Conservation (phyloP, 371 early-diverging fungal genomes). For the Syncephalastrum monosporum region DNA sequence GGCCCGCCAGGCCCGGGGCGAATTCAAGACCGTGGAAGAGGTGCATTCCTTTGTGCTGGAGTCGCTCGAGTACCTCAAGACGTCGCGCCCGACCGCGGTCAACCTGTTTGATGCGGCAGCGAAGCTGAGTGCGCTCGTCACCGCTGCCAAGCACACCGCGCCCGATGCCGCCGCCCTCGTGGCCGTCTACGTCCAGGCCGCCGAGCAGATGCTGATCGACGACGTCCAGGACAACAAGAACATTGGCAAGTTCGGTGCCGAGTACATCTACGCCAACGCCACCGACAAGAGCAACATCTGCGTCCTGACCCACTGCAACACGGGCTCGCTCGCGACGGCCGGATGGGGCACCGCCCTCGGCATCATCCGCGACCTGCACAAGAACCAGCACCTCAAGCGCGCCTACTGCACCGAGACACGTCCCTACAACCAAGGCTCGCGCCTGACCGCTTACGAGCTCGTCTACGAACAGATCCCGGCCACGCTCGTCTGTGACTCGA, state of each 20-base stretch:
- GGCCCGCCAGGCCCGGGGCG: slow-evolving; percentile 26
- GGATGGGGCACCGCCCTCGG: slow-evolving; percentile 89
- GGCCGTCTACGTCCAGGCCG: slow-evolving; percentile 64
- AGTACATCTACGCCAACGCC: slow-evolving; percentile 52
- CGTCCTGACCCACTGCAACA: slow-evolving; percentile 96
- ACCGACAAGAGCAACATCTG: slow-evolving; percentile 45
- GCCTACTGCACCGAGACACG: slow-evolving; percentile 95
- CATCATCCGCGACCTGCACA: slow-evolving; percentile 82
- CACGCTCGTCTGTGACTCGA: slow-evolving; percentile 89
- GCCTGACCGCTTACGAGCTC: slow-evolving; percentile 94
- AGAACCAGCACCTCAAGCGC: slow-evolving; percentile 58
- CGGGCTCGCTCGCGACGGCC: slow-evolving; percentile 87
- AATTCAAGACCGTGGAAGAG: slow-evolving; percentile 39
- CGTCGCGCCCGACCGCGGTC: slow-evolving; percentile 95
- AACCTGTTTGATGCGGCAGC: slow-evolving; percentile 93
- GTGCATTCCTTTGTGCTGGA: slow-evolving; percentile 55
- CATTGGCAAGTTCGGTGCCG: slow-evolving; percentile 85
- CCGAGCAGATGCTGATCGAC: slow-evolving; percentile 82
- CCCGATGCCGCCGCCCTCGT: slow-evolving; percentile 43
- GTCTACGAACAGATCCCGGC: slow-evolving; percentile 89
- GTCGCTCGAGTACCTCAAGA: slow-evolving; percentile 79
- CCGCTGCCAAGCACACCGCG: slow-evolving; percentile 14
- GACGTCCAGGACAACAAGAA: slow-evolving; percentile 88
- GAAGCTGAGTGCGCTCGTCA: slow-evolving; percentile 56
- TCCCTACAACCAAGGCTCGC: slow-evolving; percentile 96